Conservation (phyloP, 805 yeast genomes). For the Wickerhamiella azymoides region DNA sequence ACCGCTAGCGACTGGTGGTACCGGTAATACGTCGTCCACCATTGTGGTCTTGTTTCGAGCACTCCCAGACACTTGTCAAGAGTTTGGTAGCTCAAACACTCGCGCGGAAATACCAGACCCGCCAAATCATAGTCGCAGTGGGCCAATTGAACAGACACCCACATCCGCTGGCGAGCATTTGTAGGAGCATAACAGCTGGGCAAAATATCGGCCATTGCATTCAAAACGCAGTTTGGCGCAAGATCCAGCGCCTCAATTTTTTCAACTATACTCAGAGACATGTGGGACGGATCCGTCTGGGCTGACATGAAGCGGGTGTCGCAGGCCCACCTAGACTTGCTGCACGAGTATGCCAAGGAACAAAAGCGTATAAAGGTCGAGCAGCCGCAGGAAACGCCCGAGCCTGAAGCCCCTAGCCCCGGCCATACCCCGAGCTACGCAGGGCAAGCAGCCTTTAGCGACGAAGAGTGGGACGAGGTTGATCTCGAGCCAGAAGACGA, state of each 20-base stretch:
- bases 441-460: slow-evolving; percentile 10
- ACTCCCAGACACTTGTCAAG: slow-evolving; percentile 16
- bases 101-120: slow-evolving; percentile 18
- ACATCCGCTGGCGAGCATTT: slow-evolving; percentile 14
- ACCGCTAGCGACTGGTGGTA: slow-evolving; percentile 41
- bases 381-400: neutral
- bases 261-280: slow-evolving; percentile 13
- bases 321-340: slow-evolving; percentile 2
- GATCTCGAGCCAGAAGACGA: slow-evolving; percentile 11
- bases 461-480: slow-evolving; percentile 20
- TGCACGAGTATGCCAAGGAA: neutral
- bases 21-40: slow-evolving; percentile 67
- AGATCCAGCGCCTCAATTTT: slow-evolving; percentile 15
- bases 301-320: slow-evolving; percentile 5
- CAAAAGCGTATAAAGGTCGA: neutral
- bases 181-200: slow-evolving; percentile 17
- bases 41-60: slow-evolving; percentile 29
- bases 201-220: slow-evolving; percentile 19
- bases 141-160: slow-evolving; percentile 19
- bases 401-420: neutral
- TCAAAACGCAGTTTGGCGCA: slow-evolving; percentile 17
- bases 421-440: neutral
- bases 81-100: slow-evolving; percentile 11
- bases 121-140: slow-evolving; percentile 24
- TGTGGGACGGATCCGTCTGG: slow-evolving; percentile 4